Conservation (phyloP, 1,284 basidiomycete genomes). For the Trametes pubescens region DNA sequence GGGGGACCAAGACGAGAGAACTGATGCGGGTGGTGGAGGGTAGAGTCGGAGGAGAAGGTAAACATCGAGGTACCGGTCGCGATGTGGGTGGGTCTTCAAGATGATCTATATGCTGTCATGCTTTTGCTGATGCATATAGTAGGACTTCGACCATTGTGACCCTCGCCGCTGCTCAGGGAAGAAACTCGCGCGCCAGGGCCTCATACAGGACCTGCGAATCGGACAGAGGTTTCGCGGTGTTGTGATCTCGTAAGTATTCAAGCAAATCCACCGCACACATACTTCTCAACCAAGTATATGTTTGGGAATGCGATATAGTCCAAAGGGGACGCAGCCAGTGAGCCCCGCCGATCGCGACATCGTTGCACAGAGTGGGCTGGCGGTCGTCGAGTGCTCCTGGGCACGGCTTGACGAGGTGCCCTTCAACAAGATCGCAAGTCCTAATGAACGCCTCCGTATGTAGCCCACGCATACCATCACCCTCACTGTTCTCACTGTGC, state of each 20-base stretch:
- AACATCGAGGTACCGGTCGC: constrained; percentile 76
- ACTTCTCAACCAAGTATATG: too few species aligned
- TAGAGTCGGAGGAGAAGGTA: constrained; percentile 32
- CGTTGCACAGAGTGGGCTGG: constrained; percentile 79
- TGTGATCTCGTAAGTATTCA: constrained; percentile 80
- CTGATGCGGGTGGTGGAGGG: constrained; percentile 6
- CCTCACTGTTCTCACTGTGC: constrained; percentile 1
- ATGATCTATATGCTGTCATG: not conserved
- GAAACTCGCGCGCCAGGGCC: constrained; percentile 86
- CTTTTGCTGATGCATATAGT: not conserved
- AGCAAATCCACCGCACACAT: not conserved
- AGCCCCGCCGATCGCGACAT: constrained; percentile 89
- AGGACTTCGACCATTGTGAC: constrained; percentile 99
- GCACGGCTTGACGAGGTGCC: constrained; percentile 94
- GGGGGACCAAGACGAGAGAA: not conserved
- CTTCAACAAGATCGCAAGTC: constrained; percentile 92
- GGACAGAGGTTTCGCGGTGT: constrained; percentile 91
- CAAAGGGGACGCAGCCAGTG: constrained; percentile 84
- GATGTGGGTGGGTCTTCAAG: constrained; percentile 79
- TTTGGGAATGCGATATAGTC: constrained; percentile 56
- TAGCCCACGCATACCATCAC: constrained; percentile 31
- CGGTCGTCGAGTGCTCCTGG: constrained; percentile 99
- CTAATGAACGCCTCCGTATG: constrained; percentile 90
- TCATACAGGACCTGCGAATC: constrained; percentile 87
- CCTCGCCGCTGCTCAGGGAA: constrained; percentile 95